phyloP scores from a whole-genome alignment of 768 basidiomycete species.

The Cyclocybe aegerita region DNA sequence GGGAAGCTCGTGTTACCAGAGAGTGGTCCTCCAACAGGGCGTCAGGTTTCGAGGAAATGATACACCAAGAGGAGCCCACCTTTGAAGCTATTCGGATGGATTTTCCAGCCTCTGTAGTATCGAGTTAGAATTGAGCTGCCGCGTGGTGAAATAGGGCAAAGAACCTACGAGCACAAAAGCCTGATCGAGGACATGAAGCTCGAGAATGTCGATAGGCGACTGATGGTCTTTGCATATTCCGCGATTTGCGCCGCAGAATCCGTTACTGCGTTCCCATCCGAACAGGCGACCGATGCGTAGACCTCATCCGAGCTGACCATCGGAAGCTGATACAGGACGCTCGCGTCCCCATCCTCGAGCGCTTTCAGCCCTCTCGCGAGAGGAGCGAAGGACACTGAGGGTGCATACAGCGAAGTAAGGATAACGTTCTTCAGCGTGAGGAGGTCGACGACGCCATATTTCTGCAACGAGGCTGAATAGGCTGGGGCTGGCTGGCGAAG shows the following conservation, averaged over 20 bases:
- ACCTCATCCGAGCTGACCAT: neutral
- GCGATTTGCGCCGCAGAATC: neutral
- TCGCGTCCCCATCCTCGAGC: conserved; percentile 29
- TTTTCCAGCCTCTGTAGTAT: neutral
- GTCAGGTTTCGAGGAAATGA: too few relatives aligned
- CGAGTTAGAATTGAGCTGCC: neutral
- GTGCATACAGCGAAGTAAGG: conserved; percentile 32
- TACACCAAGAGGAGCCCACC: neutral
- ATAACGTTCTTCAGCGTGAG: conserved; percentile 23
- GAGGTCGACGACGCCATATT: conserved; percentile 39
- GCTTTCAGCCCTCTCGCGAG: conserved; percentile 36
- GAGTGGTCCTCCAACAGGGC: conserved; percentile 29
- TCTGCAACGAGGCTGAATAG: conserved; percentile 7
- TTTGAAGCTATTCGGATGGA: conserved; percentile 8
- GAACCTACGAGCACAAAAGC: conserved; percentile 2
- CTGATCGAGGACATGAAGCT: neutral
- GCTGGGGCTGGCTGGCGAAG: conserved; percentile 32
- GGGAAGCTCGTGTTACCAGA: conserved; percentile 35
- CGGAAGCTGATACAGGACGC: neutral
- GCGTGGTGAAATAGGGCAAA: neutral
- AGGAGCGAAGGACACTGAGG: conserved; percentile 27
- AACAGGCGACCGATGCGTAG: neutral
- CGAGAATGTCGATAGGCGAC: too few relatives aligned
- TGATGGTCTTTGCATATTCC: too few relatives aligned
- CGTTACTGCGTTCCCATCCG: neutral